phyloP scores from a whole-genome alignment of 2,329 filamentous ascomycete species.

The Penicillium rolfsii region DNA sequence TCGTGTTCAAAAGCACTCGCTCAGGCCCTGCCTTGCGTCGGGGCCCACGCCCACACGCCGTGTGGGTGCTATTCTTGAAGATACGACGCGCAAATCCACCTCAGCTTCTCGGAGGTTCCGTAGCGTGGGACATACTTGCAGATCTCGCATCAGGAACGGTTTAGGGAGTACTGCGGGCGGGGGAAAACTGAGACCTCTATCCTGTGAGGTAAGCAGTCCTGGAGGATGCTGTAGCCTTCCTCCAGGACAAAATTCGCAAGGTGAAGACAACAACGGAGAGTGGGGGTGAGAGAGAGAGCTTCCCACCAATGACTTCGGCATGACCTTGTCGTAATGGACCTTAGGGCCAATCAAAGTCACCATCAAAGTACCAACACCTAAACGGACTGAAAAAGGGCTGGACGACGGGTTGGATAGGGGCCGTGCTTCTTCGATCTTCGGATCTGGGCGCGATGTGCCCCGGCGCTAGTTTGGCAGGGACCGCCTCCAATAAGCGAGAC shows the following conservation, averaged over 20 bases:
- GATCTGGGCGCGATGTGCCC: constrained; percentile 29
- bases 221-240: background rate
- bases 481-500: constrained; percentile 21
- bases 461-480: constrained; percentile 25
- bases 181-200: background rate
- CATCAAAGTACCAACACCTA: background rate
- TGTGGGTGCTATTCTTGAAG: constrained; percentile 29
- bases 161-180: background rate
- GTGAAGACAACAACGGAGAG: background rate
- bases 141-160: constrained; percentile 8
- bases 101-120: constrained; percentile 25
- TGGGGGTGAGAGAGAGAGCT: background rate
- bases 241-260: background rate
- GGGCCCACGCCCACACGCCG: constrained; percentile 11
- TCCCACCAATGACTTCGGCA: background rate
- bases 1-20: constrained; percentile 13
- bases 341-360: background rate
- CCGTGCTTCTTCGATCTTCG: constrained; percentile 25
- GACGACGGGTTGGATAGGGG: background rate
- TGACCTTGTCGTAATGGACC: background rate
- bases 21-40: constrained; percentile 25
- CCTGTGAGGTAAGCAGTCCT: background rate
- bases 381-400: background rate
- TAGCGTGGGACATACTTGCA: constrained; percentile 6
- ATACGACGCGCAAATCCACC: constrained; percentile 20